Conservation (phyloP, 2,329 filamentous ascomycete species). For the Sclerotinia spermophila region DNA sequence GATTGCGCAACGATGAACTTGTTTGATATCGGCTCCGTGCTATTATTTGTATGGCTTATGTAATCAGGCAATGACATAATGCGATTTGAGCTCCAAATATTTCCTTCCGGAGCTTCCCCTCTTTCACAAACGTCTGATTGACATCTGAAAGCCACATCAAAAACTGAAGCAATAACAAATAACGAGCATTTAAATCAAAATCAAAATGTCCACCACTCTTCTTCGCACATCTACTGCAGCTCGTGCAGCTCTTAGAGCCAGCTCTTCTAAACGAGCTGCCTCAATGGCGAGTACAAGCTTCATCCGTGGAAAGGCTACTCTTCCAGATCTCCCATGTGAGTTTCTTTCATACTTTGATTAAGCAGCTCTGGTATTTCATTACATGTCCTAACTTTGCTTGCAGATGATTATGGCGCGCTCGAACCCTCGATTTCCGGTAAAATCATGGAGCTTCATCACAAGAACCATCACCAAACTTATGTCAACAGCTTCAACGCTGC, state of each 20-base stretch:
- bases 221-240: conserved; percentile 65
- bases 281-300: conserved; percentile 71
- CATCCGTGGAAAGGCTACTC: conserved; percentile 81
- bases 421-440: conserved; percentile 79
- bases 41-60: conserved; percentile 1
- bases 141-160: conserved; percentile 15
- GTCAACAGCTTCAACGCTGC: conserved; percentile 85
- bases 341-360: neutral
- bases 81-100: conserved; percentile 11
- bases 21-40: neutral
- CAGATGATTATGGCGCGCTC: conserved; percentile 95
- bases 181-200: conserved; percentile 22
- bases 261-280: conserved; percentile 60
- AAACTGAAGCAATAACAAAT: conserved; percentile 20
- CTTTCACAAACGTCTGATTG: conserved; percentile 6
- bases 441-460: conserved; percentile 96
- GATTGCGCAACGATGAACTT: neutral
- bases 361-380: neutral
- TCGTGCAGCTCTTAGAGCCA: conserved; percentile 68
- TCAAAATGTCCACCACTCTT: conserved; percentile 69
- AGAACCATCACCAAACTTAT: conserved; percentile 92
- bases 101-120: conserved; percentile 5
- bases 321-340: conserved; percentile 81
- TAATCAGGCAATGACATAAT: conserved; percentile 15
- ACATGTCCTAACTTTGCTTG: conserved; percentile 6